phyloP scores from a whole-genome alignment of 1,139 yeast genomes.

The Hanseniaspora sp. region DNA sequence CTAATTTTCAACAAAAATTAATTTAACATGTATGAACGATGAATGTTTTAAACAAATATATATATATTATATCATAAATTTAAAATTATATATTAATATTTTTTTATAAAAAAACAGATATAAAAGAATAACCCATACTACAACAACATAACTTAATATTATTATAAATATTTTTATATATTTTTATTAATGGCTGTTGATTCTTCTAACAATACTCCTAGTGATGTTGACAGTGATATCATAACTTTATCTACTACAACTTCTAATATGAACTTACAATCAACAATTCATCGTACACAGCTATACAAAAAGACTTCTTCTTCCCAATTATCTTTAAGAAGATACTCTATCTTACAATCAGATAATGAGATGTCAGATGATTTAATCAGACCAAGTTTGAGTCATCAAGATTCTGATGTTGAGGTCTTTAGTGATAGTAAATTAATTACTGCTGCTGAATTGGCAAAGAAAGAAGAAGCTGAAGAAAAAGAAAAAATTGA shows the following conservation, averaged over 20 bases:
- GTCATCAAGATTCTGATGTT: slow-evolving; percentile 13
- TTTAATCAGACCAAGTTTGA: background rate
- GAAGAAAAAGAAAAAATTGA: background rate
- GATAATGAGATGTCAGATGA: slow-evolving; percentile 14
- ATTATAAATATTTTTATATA: too few relatives aligned
- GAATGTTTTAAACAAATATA: too few relatives aligned
- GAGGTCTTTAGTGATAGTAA: slow-evolving; percentile 5
- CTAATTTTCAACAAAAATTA: too few relatives aligned
- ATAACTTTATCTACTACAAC: background rate
- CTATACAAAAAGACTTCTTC: slow-evolving; percentile 13
- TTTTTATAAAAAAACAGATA: too few relatives aligned
- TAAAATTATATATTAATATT: too few relatives aligned
- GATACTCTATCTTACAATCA: slow-evolving; percentile 11
- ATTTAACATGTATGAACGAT: too few relatives aligned
- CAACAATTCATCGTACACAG: slow-evolving; percentile 5
- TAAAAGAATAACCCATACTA: too few relatives aligned
- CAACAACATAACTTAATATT: too few relatives aligned
- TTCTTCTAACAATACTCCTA: slow-evolving; percentile 20
- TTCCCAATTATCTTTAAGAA: slow-evolving; percentile 12
- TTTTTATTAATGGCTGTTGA: slow-evolving; percentile 21
- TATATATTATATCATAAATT: too few relatives aligned
- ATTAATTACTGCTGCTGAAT: background rate
- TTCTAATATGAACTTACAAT: background rate
- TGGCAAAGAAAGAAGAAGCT: background rate
- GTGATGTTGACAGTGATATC: background rate